A percentile compares a stretch with the other conserved stretches of the same genome.
These are phyloP conservation scores for Aureobasidium subglaciale DNA, from an alignment of 2,329 filamentous ascomycete genomes.

Conservation along the genomic window DNA sequence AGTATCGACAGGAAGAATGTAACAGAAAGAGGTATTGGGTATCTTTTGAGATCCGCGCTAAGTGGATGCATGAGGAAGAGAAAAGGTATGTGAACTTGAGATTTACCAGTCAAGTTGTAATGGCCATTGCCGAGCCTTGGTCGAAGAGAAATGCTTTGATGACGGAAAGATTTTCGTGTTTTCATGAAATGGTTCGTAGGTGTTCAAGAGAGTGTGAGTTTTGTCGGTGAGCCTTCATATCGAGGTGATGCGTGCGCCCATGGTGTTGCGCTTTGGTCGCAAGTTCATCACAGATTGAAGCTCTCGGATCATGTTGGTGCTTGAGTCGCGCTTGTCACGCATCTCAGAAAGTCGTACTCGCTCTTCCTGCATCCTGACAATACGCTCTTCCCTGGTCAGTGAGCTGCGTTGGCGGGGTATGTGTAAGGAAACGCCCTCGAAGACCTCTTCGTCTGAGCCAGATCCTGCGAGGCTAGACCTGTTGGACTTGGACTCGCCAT, in stretches of 20 bases:
- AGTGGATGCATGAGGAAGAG: constrained; percentile 1
- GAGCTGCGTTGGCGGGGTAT: constrained; percentile 58
- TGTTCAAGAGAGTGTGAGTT: not conserved
- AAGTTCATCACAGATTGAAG: constrained; percentile 73
- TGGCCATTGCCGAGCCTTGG: not conserved
- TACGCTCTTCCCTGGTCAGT: constrained; percentile 78
- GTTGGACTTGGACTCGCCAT: constrained; percentile 53
- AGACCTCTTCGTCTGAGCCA: constrained; percentile 62
- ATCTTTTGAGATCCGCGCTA: constrained; percentile 2
- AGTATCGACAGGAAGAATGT: constrained; percentile 2
- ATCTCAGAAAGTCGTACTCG: constrained; percentile 64
- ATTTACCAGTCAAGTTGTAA: not conserved
- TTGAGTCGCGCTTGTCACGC: constrained; percentile 71
- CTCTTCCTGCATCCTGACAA: constrained; percentile 82
- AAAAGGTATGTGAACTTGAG: not conserved
- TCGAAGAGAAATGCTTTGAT: not conserved
- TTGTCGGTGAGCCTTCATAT: constrained; percentile 5
- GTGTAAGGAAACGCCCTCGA: constrained; percentile 80
- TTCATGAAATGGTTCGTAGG: constrained; percentile 4
- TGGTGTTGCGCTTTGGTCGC: constrained; percentile 19
- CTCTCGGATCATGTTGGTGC: constrained; percentile 83
- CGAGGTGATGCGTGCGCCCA: constrained; percentile 11
- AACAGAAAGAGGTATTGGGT: not conserved
- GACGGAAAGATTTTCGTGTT: not conserved
- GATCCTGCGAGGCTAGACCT: constrained; percentile 41